These are phyloP conservation scores for Alisma plantagoaquatica DNA, from an alignment of 106 monocot genomes.

Conservation along the genomic window DNA sequence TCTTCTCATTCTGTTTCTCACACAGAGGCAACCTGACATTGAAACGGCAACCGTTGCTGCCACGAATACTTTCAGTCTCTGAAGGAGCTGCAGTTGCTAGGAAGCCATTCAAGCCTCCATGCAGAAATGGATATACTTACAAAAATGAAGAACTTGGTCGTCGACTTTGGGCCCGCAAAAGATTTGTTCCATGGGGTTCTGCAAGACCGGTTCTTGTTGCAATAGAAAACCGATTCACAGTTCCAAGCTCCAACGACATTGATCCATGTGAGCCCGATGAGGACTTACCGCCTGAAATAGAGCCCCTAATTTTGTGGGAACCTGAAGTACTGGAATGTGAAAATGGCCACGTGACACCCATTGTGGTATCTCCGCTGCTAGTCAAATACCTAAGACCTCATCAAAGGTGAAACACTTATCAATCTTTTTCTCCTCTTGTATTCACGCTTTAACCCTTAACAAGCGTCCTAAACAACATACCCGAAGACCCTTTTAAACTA, in stretches of 20 bases:
- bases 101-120: constrained; percentile 94
- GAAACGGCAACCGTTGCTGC: constrained; percentile 80
- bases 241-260: constrained; percentile 20
- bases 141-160: constrained; percentile 62
- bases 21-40: constrained; percentile 75
- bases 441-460: too few relatives aligned
- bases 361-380: constrained; percentile 73
- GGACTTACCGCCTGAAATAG: constrained; percentile 65
- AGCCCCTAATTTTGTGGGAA: constrained; percentile 87
- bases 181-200: constrained; percentile 93
- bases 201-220: constrained; percentile 38
- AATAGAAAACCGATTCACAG: constrained; percentile 30
- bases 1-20: not conserved
- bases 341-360: constrained; percentile 14
- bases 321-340: constrained; percentile 28
- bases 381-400: constrained; percentile 87
- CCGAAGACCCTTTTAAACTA: not conserved
- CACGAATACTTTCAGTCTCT: constrained; percentile 81
- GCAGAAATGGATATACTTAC: constrained; percentile 44
- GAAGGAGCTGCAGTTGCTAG: constrained; percentile 77
- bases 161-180: constrained; percentile 77
- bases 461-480: not conserved
- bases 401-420: constrained; percentile 55
- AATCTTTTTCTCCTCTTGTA: not conserved
- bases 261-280: constrained; percentile 28